Evolutionary conservation across 2,329 filamentous ascomycete genomes (phyloP), one percentile per base, ranked within the genome.

Genomic region (Furcasterigmium furcatum): DNA sequence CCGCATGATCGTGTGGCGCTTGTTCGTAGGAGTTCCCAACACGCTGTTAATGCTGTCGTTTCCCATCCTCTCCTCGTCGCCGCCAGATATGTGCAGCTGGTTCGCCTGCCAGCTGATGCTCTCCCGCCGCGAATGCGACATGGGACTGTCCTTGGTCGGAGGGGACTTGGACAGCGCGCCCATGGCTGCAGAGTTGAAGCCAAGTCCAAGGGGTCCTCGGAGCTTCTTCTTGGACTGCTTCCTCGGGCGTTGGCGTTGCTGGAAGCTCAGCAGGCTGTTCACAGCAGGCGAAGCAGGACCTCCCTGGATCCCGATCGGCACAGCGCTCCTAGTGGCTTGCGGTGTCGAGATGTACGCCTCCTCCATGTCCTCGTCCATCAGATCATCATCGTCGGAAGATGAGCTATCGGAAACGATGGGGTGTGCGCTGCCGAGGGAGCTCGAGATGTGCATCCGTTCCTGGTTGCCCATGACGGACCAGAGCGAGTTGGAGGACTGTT

Each of bases 91-190:
- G 52, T 94, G 86, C 18, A 96, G 70, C 56, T 95, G 90, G 54
- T 94, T 91, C 14, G 91, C 91, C 30, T 91, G 90, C 72, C 94
- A 84, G 53, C 88, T 95, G 49, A 97, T 84, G 63, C 90, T 96
- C 65, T 96, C 91, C 36, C 92, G 78, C 38, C 92, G 79, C 9
- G 86, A 77, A 32, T 77, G 72, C 4, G 70, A 52, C 32, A 65
- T 62, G 50, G 56, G 57, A 19, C 54, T 58, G 34, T 70, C 67
- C 38, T 65, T 66, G 22, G 64, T 64, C 9, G 91, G 88, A 9
- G 92, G 91, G 14, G 91, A 96, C 46, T 82, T 84, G 10, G 89
- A 88, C 1, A 85, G 58, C 14, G 41, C 41, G 16, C 48, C 52
- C 5, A 65, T 62, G 9, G 67, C 61, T 3, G 65, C 56, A 7